Percentiles rank a stretch among this genome's conserved stretches.
Conservation (phyloP, 768 basidiomycete genomes). For the Suillus ampliporus region DNA sequence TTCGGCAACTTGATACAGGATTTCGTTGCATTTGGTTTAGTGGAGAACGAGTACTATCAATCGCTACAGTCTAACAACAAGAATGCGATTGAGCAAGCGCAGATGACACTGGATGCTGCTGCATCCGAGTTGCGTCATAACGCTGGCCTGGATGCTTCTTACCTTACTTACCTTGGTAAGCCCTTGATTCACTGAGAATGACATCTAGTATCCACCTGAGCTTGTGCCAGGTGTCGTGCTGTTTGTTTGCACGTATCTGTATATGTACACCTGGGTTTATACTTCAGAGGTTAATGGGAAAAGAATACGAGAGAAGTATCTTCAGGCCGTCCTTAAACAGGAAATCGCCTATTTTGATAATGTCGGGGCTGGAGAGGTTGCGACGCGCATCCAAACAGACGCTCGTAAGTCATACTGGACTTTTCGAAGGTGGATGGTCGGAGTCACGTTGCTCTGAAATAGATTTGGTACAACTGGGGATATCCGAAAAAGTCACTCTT, state of each 20-base stretch:
- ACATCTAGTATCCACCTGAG: background rate
- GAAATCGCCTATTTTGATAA: conserved; percentile 51
- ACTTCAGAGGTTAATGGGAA: conserved; percentile 52
- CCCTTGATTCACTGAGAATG: conserved; percentile 23
- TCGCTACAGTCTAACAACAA: conserved; percentile 20
- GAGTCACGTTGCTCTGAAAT: background rate
- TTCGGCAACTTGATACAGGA: conserved; percentile 53
- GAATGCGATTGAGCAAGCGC: conserved; percentile 5
- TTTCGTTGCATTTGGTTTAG: conserved; percentile 42
- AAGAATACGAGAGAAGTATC: conserved; percentile 55
- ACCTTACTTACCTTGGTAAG: conserved; percentile 43
- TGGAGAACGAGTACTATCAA: background rate
- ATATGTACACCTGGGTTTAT: conserved; percentile 43
- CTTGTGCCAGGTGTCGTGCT: conserved; percentile 48
- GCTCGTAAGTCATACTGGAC: conserved; percentile 19
- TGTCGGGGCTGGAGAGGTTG: conserved; percentile 62
- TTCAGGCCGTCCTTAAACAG: conserved; percentile 53
- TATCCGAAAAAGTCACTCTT: conserved; percentile 56
- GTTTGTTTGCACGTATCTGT: conserved; percentile 48
- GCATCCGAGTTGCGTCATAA: conserved; percentile 28
- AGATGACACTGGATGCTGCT: conserved; percentile 20
- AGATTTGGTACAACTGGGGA: conserved; percentile 57
- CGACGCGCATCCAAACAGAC: conserved; percentile 49
- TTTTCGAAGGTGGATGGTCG: background rate
- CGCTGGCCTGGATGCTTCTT: conserved; percentile 43